Base-by-base conservation (phyloP, 495 filamentous ascomycete genomes). In the Tuber calosporum region DNA sequence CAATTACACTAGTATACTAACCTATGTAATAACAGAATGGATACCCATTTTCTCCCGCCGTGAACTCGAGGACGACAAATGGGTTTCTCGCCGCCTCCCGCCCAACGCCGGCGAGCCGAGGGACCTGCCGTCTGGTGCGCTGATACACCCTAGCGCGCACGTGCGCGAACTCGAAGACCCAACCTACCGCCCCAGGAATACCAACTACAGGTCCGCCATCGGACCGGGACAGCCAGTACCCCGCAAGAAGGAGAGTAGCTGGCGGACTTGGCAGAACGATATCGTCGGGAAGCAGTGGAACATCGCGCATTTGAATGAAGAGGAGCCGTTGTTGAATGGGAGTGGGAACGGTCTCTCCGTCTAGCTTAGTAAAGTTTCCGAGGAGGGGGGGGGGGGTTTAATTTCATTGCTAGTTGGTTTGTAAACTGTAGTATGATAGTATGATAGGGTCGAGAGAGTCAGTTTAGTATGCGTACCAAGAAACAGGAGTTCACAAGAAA, bases 11-110 rank as follows among this genome's bases (percentile, higher is more conserved):
- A 41, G 70, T 30, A 62, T 30, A 30, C 17, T 62, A 72, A 69
- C 69, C 74, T 34, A 71, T 68, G 62, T 30, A 26, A 26, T 30
- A 11, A 72, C 69, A 84, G 83, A 84, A 77, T 70, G 77, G 69
- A 71, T 84, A 15, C 83, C 83, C 8, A 67, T 83, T n/a, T 80
- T 83, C 42, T 82, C 80, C 3, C 81, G 83, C 20, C 73, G 83
- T 30, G 77, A 82, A 19, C 78, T 81, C 62, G 75, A 77, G 20
- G 69, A 76, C 2, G 81, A 80, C n/a, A 76, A 78, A 71, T 84
- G 83, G 83, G 72, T 81, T 15, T 70, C 30, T 4, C 62, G n/a
- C 7, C 70, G 70, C 26, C n/a, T 66, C 66, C 68, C 41, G 2
- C 80, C 80, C 13, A 82, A 81, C 38, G 41, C 76, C 8, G 80